Percentiles rank a stretch among this genome's conserved stretches.
These are phyloP conservation scores for Talaromyces trachyspermus DNA, from an alignment of 495 filamentous ascomycete species.

Conservation along the genomic window DNA sequence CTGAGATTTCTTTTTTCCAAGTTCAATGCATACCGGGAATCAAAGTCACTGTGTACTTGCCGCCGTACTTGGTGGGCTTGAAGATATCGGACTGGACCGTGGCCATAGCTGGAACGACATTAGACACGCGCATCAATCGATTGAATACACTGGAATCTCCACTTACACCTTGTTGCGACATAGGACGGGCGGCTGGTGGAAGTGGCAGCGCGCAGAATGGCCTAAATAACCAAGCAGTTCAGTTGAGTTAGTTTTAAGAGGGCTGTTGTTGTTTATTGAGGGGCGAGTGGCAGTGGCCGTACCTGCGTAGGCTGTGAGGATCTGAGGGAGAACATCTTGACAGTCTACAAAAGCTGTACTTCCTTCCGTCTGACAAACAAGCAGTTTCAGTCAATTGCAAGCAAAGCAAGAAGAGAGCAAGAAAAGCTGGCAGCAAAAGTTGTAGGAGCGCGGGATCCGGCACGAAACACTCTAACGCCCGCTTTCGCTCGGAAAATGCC, in stretches of 20 bases:
- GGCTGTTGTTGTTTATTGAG: background rate
- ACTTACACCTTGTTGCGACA: conserved; percentile 38
- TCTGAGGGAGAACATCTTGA: conserved; percentile 26
- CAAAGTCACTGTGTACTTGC: conserved; percentile 97
- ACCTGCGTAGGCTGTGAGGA: conserved; percentile 29
- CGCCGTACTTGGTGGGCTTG: conserved; percentile 98
- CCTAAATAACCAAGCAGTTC: conserved; percentile 6
- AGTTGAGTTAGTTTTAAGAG: background rate
- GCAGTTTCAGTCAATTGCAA: conserved; percentile 5
- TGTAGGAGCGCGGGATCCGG: conserved; percentile 6
- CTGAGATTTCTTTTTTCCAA: conserved; percentile 6
- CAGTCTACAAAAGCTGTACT: background rate
- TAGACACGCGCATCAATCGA: background rate
- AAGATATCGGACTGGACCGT: conserved; percentile 84
- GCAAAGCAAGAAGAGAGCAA: conserved; percentile 7
- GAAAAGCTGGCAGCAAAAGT: conserved; percentile 5
- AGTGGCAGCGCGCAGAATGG: conserved; percentile 20
- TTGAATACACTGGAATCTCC: background rate
- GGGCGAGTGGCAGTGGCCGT: conserved; percentile 5
- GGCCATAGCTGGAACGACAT: conserved; percentile 45
- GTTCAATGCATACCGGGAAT: conserved; percentile 63
- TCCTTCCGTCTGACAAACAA: conserved; percentile 8
- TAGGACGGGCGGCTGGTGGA: conserved; percentile 27
- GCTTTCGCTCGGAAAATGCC: background rate
- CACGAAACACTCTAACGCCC: background rate